Percentiles rank a stretch among this genome's conserved stretches.
Conservation (phyloP, 768 basidiomycete species). For the Suillus bovinus region DNA sequence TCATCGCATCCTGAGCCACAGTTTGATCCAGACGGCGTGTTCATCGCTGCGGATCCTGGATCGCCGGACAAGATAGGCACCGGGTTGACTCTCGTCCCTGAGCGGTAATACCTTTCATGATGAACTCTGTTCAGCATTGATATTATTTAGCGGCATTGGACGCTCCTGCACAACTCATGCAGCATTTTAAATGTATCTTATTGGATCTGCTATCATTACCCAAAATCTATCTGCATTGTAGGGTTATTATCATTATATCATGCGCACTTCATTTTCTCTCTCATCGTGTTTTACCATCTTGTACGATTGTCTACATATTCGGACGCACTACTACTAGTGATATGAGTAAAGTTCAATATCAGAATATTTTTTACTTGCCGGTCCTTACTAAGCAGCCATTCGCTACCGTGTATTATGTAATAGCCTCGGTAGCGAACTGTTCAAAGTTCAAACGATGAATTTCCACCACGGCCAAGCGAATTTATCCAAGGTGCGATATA, state of each 20-base stretch:
- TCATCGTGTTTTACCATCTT: constrained; percentile 2
- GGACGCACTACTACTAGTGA: not conserved
- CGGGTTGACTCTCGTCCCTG: constrained; percentile 45
- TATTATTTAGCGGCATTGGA: not conserved
- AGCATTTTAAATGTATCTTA: constrained; percentile 6
- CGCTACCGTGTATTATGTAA: no score
- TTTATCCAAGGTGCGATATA: no score
- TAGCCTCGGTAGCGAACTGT: no score
- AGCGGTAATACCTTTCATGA: constrained; percentile 35
- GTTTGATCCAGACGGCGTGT: constrained; percentile 48
- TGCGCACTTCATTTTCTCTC: not conserved
- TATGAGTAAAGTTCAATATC: not conserved
- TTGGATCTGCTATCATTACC: constrained; percentile 4
- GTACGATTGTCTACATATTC: constrained; percentile 6
- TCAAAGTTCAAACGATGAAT: no score
- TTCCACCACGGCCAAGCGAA: no score
- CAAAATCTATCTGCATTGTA: constrained; percentile 4
- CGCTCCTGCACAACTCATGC: not conserved
- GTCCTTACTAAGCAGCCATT: not conserved
- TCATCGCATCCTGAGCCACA: constrained; percentile 20
- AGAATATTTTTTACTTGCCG: not conserved
- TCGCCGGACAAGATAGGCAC: constrained; percentile 43
- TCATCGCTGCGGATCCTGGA: constrained; percentile 36
- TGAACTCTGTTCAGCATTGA: constrained; percentile 1
- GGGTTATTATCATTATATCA: constrained; percentile 1